Percentiles rank a stretch among this genome's conserved stretches.
These are phyloP conservation scores for Phytophthora sp. DNA, from an alignment of 352 stramenopile genomes.

Conservation along the genomic window DNA sequence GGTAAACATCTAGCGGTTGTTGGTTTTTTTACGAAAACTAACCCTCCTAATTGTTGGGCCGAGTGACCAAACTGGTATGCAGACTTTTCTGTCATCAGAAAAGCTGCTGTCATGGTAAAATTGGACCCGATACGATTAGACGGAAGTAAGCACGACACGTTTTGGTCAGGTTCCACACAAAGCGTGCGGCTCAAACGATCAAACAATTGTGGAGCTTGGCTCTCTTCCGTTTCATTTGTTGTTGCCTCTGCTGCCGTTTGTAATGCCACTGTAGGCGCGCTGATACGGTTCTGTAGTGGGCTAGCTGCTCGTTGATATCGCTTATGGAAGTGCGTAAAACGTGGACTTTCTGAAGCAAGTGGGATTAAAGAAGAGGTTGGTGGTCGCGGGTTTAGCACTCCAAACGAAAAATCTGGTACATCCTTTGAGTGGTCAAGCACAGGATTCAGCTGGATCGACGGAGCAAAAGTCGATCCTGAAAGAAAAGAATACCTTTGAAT, in stretches of 20 bases:
- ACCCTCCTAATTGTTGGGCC: not conserved
- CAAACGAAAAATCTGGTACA: slow-evolving; percentile 42
- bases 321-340: slow-evolving; percentile 23
- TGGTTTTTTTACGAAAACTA: slow-evolving; percentile 24
- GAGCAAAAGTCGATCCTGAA: slow-evolving; percentile 41
- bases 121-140: slow-evolving; percentile 83
- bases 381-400: slow-evolving; percentile 15
- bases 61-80: slow-evolving; percentile 20
- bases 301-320: slow-evolving; percentile 13
- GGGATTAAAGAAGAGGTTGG: slow-evolving; percentile 4
- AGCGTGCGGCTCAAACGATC: slow-evolving; percentile 69
- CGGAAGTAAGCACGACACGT: slow-evolving; percentile 53
- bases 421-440: slow-evolving; percentile 33
- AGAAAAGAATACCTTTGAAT: slow-evolving; percentile 43
- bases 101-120: slow-evolving; percentile 50
- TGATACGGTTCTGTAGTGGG: slow-evolving; percentile 6
- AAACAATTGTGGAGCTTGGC: slow-evolving; percentile 44
- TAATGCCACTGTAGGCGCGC: not conserved
- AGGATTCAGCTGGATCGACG: slow-evolving; percentile 46
- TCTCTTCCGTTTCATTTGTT: not conserved
- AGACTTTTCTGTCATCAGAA: slow-evolving; percentile 53
- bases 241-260: too few species aligned
- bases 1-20: not conserved
- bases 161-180: slow-evolving; percentile 75
- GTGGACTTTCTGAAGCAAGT: slow-evolving; percentile 1